These are phyloP conservation scores for Emmonsiellopsis sp. DNA, from an alignment of 2,329 filamentous ascomycete species.

Conservation along the genomic window DNA sequence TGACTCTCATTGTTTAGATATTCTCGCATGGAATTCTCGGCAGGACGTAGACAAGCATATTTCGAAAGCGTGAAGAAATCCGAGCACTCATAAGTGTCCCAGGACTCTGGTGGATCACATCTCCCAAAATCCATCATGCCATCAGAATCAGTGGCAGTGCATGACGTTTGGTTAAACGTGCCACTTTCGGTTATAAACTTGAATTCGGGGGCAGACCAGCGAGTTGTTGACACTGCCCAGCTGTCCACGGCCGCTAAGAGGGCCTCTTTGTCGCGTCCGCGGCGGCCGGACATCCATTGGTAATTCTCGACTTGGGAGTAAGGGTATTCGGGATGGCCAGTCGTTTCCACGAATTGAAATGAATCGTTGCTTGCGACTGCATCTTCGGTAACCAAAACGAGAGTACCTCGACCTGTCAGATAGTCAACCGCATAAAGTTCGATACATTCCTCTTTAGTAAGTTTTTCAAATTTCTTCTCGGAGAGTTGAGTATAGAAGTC, in stretches of 20 bases:
- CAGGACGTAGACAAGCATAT: neutral
- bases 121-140: no score
- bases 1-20: neutral
- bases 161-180: neutral
- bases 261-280: constrained; percentile 1
- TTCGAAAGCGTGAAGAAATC: neutral
- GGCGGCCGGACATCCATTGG: constrained; percentile 15
- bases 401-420: constrained; percentile 6
- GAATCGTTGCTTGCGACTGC: constrained; percentile 4
- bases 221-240: neutral
- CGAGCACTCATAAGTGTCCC: neutral
- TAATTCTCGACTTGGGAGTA: constrained; percentile 7
- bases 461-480: neutral
- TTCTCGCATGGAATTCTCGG: neutral
- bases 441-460: constrained; percentile 10
- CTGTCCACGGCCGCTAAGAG: neutral
- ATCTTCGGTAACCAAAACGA: constrained; percentile 7
- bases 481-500: neutral
- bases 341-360: constrained; percentile 2
- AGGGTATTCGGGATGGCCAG: neutral
- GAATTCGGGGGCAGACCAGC: neutral
- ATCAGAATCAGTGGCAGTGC: no score
- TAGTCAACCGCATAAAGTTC: constrained; percentile 12
- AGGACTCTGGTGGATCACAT: neutral
- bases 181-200: neutral